Conservation (phyloP, 139 green algal species). For the Coccomyxa sp. region DNA sequence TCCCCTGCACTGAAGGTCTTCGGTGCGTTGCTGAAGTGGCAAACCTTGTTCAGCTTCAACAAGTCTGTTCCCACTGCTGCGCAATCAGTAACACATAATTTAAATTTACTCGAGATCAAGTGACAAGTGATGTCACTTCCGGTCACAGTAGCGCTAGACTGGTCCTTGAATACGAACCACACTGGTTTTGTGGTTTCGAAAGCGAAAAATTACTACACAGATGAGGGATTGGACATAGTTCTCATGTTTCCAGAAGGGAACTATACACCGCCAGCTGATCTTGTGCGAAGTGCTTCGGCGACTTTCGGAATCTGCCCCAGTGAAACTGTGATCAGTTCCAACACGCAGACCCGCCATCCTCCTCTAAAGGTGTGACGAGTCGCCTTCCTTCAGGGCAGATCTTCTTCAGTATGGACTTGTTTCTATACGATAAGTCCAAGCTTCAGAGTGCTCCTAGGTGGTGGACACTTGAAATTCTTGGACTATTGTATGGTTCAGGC, state of each 20-base stretch:
- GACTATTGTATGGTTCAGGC: constrained; percentile 17
- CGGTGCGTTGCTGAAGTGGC: too few relatives aligned
- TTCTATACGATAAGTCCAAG: background rate
- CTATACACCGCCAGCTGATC: constrained; percentile 31
- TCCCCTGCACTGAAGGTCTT: too few relatives aligned
- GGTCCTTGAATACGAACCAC: constrained; percentile 84
- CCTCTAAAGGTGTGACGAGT: background rate
- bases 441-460: too few relatives aligned
- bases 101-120: too few relatives aligned
- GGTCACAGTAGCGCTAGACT: constrained; percentile 68
- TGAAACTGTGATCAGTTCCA: constrained; percentile 45
- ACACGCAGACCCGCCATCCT: constrained; percentile 8
- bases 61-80: too few relatives aligned
- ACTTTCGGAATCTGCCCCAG: constrained; percentile 53
- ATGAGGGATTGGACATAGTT: background rate
- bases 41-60: too few relatives aligned
- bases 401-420: background rate
- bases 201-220: background rate
- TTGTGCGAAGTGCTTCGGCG: constrained; percentile 29
- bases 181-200: constrained; percentile 50
- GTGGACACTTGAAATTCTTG: background rate
- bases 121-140: background rate
- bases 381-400: background rate
- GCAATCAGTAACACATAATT: too few relatives aligned
- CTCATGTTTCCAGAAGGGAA: background rate